Percentiles rank a stretch among this genome's conserved stretches.
Conservation (phyloP, 2,329 filamentous ascomycete species). For the Esteya vermicola region DNA sequence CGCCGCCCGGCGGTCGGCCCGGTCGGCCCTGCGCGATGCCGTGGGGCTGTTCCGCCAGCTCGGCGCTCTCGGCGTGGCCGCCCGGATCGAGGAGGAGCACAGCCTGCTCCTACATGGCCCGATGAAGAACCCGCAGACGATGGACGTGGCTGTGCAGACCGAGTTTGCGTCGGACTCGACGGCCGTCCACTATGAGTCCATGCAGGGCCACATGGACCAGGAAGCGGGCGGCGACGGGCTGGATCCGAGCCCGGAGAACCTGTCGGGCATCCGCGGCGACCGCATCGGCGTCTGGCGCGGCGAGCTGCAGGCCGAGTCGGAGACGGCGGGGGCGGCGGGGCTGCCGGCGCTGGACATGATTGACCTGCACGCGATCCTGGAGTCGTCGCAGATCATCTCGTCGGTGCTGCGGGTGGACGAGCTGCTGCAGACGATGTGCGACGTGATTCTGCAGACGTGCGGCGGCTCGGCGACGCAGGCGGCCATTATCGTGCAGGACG, state of each 20-base stretch:
- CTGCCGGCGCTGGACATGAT: constrained; percentile 71
- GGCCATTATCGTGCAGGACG: constrained; percentile 60
- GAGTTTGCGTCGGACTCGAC: constrained; percentile 48
- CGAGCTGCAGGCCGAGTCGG: constrained; percentile 40
- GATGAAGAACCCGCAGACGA: constrained; percentile 39
- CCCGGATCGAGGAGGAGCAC: constrained; percentile 53
- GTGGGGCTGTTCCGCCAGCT: constrained; percentile 54
- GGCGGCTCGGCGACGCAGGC: constrained; percentile 56
- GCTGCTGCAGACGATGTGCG: constrained; percentile 66
- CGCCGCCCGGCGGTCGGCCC: constrained; percentile 51
- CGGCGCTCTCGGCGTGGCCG: constrained; percentile 55
- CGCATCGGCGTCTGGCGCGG: constrained; percentile 50
- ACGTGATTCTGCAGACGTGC: constrained; percentile 66
- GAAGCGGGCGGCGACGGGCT: constrained; percentile 15
- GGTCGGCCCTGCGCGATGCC: constrained; percentile 53
- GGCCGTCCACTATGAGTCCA: constrained; percentile 35
- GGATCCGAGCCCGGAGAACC: constrained; percentile 22
- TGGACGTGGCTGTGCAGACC: constrained; percentile 52
- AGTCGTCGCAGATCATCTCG: constrained; percentile 67
- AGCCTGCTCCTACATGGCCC: constrained; percentile 51
- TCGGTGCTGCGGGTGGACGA: constrained; percentile 64
- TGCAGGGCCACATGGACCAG: constrained; percentile 27
- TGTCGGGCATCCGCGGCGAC: constrained; percentile 38
- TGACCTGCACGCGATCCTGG: constrained; percentile 63
- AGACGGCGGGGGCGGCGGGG: constrained; percentile 32